Base-by-base conservation (phyloP, 2,329 filamentous ascomycete species). In the Verticillium alfalfae region DNA sequence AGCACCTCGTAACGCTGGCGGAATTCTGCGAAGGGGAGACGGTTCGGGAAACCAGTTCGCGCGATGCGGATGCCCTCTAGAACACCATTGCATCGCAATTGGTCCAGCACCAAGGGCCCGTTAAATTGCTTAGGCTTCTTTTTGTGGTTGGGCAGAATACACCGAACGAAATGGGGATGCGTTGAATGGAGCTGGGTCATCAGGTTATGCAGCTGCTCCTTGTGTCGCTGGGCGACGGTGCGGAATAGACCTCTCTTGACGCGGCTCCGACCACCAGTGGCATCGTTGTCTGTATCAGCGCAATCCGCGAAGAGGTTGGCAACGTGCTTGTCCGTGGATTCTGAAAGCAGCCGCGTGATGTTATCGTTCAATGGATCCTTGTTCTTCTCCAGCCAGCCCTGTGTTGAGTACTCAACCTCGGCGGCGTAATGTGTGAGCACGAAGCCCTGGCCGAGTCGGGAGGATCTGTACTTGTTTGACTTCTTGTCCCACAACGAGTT, bases 351-450 rank as follows among this genome's bases (percentile, higher is more conserved):
- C 26, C 92, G 87, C 0, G 96, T 99, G 65, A 99, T 84, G 65
- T 98, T 99, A 81, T 99, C 96, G 70, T 98, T 98, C 56, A 99
- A 76, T 1, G 95, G 96, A 70, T 99, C 95, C 74, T 99, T 99
- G 81, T 99, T 99, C 83, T 98, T 99, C 75, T 98, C 94, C 38
- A 99, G 79, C 95, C 95, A 99, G 62, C 91, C 91, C 61, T 94
- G 87, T 0, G 95, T 99, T 0, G 90, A 93, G 73, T 99, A 99
- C 74, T 99, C 96, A 2, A 99, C 95, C 74, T 98, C 95, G 34
- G 95, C 93, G 31, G 95, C 95, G 71, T 99, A 99, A 72, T 99
- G 95, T 0, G 95, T 99, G 22, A 99, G 86, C 68, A 97, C 88
- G 71, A 99, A 99, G 15, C 95, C 96, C 70, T 97, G 92, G 1